phyloP scores from a whole-genome alignment of 805 yeast genomes.

The Wickerhamomyces strasburgensis region DNA sequence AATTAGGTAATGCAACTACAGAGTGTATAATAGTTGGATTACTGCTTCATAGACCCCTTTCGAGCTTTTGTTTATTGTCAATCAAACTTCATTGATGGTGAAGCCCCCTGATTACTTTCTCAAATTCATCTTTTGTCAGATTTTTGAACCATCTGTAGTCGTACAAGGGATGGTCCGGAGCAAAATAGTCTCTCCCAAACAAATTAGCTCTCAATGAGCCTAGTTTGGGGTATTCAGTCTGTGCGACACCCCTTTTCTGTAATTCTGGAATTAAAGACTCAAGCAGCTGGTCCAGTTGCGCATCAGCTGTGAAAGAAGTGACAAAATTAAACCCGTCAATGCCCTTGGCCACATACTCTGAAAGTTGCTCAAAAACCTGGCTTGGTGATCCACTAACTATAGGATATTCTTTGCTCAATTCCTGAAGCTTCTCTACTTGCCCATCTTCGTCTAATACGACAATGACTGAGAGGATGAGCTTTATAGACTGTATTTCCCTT shows the following conservation, averaged over 20 bases:
- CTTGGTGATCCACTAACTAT: slow-evolving; percentile 29
- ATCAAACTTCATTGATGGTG: too few relatives aligned
- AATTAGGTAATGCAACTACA: too few relatives aligned
- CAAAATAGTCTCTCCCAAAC: slow-evolving; percentile 1
- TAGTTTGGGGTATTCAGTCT: slow-evolving; percentile 15
- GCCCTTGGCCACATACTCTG: slow-evolving; percentile 34
- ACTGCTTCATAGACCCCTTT: background rate
- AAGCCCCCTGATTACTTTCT: background rate
- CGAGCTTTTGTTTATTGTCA: background rate
- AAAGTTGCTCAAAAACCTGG: slow-evolving; percentile 36
- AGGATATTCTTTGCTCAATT: background rate
- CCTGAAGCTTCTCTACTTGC: background rate
- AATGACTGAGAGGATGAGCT: slow-evolving; percentile 24
- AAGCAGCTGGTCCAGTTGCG: slow-evolving; percentile 31
- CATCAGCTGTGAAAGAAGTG: slow-evolving; percentile 33
- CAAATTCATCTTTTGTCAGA: slow-evolving; percentile 3
- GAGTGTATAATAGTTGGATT: too few relatives aligned
- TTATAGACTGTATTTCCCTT: slow-evolving; percentile 31
- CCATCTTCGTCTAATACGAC: background rate
- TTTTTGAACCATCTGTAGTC: slow-evolving; percentile 14
- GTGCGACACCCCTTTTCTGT: slow-evolving; percentile 29
- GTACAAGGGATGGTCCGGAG: slow-evolving; percentile 3
- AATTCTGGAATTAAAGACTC: slow-evolving; percentile 28
- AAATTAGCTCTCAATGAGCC: slow-evolving; percentile 9
- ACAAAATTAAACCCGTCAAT: slow-evolving; percentile 38